Conservation (phyloP, 176 grass and related monocot genomes). For the Zizania latifolia region DNA sequence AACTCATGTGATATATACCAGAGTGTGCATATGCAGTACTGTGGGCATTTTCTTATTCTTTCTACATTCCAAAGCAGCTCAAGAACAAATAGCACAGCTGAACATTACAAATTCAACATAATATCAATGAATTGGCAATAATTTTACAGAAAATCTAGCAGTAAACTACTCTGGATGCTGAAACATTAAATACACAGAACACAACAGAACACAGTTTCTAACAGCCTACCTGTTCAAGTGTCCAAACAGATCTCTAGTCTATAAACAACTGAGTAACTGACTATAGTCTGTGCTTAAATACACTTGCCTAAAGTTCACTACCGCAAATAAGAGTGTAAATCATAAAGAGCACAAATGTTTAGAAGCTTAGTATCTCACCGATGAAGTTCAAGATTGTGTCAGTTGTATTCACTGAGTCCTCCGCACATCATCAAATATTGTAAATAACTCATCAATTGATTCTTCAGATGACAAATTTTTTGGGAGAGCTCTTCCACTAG, state of each 20-base stretch:
- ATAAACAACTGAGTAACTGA: not conserved
- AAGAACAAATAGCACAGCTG: constrained; percentile 3
- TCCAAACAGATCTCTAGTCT: not conserved
- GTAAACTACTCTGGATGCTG: not conserved
- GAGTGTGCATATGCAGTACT: not conserved
- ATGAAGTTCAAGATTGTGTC: constrained; percentile 64
- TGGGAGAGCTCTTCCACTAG: constrained; percentile 28
- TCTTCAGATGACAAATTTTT: constrained; percentile 32
- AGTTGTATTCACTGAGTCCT: constrained; percentile 49
- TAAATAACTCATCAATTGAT: constrained; percentile 73
- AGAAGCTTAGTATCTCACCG: constrained; percentile 49
- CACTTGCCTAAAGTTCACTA: not conserved
- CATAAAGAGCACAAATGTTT: not conserved
- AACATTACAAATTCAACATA: not conserved
- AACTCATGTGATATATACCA: constrained; percentile 10
- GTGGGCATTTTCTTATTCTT: not conserved
- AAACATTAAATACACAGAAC: constrained; percentile 1
- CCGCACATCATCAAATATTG: constrained; percentile 82
- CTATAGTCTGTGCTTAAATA: not conserved
- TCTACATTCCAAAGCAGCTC: not conserved
- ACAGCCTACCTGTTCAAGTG: not conserved
- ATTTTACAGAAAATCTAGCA: not conserved
- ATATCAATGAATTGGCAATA: not conserved
- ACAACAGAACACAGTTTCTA: not conserved
- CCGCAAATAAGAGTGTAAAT: not conserved